Evolutionary conservation across 2,329 filamentous ascomycete species (phyloP), one percentile per base, ranked within the genome.

Genomic region (Hypoxylon sp.): DNA sequence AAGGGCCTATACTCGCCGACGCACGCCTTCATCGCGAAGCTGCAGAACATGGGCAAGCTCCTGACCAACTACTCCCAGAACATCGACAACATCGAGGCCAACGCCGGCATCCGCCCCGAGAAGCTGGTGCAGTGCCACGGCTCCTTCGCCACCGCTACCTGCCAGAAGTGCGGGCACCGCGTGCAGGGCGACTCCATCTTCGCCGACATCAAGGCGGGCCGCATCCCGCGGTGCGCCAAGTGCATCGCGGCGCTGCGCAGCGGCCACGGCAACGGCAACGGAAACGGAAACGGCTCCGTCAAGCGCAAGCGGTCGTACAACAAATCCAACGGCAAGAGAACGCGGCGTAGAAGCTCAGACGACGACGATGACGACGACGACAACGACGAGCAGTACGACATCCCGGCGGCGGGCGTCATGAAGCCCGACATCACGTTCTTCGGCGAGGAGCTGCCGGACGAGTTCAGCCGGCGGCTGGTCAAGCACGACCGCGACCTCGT

Each of bases 401-500:
- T 92, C 42, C 89, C 90, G 1, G 84, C 86, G 52, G 87, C 90
- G 2, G 94, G 93, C 63, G 90, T 97, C 78, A 97, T 97, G 94
- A 97, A 92, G 85, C 96, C 96, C 8, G 95, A 98, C 82, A 98
- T 99, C 77, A 98, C 94, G 51, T 98, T 99, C 84, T 98, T 98
- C 76, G 95, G 95, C 73, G 96, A 99, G 82, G 87, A 90, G 55
- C 90, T 99, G 0, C 94, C 95, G 0, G 90, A 93, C 74, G 88
- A 89, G 73, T 99, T 99, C 80, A 92, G 92, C 63, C 85, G 88
- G 54, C 91, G 94, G 6, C 87, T 98, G 13, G 89, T 92, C n/a
- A 86, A 93, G 67, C 87, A 93, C 74, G 96, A 99, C 80, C 89
- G 90, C 66, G 88, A 93, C 71, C 85, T 88, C 63, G 93, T 92